These are phyloP conservation scores for Skeletonema grethae DNA, from an alignment of 108 stramenopile species.

Conservation along the genomic window DNA sequence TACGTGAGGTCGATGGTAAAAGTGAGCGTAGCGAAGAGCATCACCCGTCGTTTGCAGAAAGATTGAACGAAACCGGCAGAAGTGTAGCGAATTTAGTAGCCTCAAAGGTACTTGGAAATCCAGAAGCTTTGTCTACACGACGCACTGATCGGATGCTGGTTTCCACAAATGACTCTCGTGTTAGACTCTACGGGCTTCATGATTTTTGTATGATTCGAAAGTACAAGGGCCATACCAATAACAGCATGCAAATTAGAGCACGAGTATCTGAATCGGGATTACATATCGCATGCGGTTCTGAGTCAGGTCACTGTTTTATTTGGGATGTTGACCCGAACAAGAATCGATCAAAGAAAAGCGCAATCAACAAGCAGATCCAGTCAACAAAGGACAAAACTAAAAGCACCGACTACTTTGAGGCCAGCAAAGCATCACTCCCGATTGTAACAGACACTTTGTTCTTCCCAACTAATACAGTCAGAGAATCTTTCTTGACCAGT, in stretches of 20 bases:
- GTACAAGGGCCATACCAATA: constrained; percentile 79
- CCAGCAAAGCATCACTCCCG: constrained; percentile 38
- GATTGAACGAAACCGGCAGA: constrained; percentile 29
- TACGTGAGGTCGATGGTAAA: constrained; percentile 32
- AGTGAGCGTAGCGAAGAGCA: constrained; percentile 12
- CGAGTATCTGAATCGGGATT: constrained; percentile 67
- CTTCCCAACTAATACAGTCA: constrained; percentile 31
- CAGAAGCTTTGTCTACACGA: constrained; percentile 16
- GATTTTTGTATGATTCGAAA: constrained; percentile 65
- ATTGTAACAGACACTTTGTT: constrained; percentile 53
- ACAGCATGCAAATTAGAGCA: constrained; percentile 76
- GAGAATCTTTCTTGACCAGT: constrained; percentile 40
- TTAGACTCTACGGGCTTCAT: constrained; percentile 67
- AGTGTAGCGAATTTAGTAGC: constrained; percentile 22
- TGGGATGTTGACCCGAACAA: constrained; percentile 48
- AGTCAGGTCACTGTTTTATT: constrained; percentile 66
- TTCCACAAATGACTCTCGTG: constrained; percentile 80
- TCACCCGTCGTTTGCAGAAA: constrained; percentile 29
- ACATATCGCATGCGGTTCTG: constrained; percentile 67
- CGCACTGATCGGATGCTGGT: constrained; percentile 68
- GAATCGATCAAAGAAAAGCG: constrained; percentile 31
- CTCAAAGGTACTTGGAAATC: constrained; percentile 10
- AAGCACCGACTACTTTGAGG: constrained; percentile 43
- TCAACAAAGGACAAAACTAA: constrained; percentile 47
- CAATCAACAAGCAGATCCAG: constrained; percentile 19